Percentiles rank a stretch among this genome's conserved stretches.
These are phyloP conservation scores for Crithidia brevicula DNA, from an alignment of 208 protist genomes.

Conservation along the genomic window DNA sequence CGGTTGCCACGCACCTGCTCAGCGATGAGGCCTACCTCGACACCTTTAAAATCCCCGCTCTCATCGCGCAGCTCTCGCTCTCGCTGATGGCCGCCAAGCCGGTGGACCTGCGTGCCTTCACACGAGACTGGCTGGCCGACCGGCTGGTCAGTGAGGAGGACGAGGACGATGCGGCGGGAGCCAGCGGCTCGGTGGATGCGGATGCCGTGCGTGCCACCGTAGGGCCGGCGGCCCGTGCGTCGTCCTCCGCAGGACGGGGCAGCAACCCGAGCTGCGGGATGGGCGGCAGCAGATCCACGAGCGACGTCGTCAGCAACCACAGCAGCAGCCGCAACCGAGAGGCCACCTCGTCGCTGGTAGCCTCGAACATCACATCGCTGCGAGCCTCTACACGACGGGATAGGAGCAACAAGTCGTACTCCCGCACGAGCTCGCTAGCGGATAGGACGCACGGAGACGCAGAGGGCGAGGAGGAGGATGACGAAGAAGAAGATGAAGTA, in stretches of 20 bases:
- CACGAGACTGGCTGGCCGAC: constrained; percentile 60
- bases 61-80: constrained; percentile 55
- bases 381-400: not conserved
- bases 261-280: constrained; percentile 19
- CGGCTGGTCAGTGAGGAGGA: constrained; percentile 33
- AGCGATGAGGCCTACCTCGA: constrained; percentile 71
- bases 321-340: not conserved
- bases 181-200: not conserved
- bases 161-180: constrained; percentile 5
- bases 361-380: not conserved
- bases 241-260: not conserved
- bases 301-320: constrained; percentile 16
- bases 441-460: not conserved
- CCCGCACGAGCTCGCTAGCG: not conserved
- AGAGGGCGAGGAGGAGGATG: not conserved
- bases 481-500: not conserved
- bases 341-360: not conserved
- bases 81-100: constrained; percentile 67
- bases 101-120: constrained; percentile 62
- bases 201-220: not conserved
- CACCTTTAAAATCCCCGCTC: constrained; percentile 43
- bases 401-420: not conserved
- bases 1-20: constrained; percentile 18
- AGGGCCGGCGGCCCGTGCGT: not conserved
- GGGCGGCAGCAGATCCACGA: constrained; percentile 9